Base-by-base conservation (phyloP, 306 rosid genomes). In the Fragaria nilgerrensis region DNA sequence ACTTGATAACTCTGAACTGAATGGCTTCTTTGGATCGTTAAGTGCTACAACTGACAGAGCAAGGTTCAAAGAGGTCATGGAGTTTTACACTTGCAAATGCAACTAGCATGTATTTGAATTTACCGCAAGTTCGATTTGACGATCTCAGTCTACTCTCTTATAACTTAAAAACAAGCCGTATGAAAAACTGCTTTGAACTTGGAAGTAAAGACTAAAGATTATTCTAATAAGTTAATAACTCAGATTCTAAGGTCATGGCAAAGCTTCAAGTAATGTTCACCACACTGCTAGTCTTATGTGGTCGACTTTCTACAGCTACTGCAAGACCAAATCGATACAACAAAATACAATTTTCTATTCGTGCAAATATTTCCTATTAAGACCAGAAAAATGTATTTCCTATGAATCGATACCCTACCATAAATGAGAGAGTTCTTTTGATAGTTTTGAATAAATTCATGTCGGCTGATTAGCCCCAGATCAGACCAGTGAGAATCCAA, bases 381-480 rank as follows among this genome's bases (percentile, higher is more conserved):
- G 32, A 10, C 63, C 62, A 55, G 61, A 53, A 20, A 6, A 53
- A 53, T 1, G n/a, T 62, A 62, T 16, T 29, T 62, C 39, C 68
- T 62, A 27, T 15, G 22, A 63, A 15, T 27, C 68, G 10, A 34
- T 34, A 64, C 12, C 7, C 29, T 37, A 37, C 25, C 27, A 37
- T 66, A 20, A 16, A 34, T n/a, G 68, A 75, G 70, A 61, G 58
- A 52, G 41, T 58, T n/a, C 47, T 72, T 71, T 71, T 34, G 67
- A 70, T 55, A 66, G 66, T 29, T 44, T 27, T 7, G 17, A 55
- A 75, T 36, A 27, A 56, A 52, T 55, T 75, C 56, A 76, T 78
- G 81, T 43, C 76, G 66, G 81, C 74, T 68, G 68, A 75, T 49
- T 32, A 9, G 39, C n/a, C 58, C 77, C 17, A 19, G 15, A 65